Conservation (phyloP, 73 alveolate genomes). For the Tetrahymena malaccensis region DNA sequence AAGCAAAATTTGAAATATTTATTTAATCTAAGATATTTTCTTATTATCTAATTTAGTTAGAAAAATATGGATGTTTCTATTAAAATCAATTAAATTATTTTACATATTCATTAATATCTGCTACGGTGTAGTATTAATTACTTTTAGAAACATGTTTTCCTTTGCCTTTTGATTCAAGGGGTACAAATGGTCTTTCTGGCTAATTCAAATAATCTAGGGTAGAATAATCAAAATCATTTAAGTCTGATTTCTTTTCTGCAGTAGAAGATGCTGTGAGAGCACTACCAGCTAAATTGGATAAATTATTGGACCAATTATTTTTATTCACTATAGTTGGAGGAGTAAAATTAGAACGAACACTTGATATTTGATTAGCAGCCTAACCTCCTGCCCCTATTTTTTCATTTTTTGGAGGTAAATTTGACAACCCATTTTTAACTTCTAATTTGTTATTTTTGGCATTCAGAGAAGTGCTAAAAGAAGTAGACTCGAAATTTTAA, state of each 20-base stretch:
- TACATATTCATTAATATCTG: neutral
- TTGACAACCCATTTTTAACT: neutral
- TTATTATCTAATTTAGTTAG: too few relatives aligned
- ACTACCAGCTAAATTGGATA: neutral
- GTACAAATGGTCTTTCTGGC: neutral
- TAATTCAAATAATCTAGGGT: neutral
- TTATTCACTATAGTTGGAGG: neutral
- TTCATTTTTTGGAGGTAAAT: neutral
- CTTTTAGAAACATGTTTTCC: neutral
- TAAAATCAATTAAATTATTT: neutral
- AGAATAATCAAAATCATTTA: neutral
- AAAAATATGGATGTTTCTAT: too few relatives aligned
- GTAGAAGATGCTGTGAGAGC: neutral
- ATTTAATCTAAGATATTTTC: too few relatives aligned
- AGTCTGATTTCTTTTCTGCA: neutral
- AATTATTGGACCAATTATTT: neutral
- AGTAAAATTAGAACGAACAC: neutral
- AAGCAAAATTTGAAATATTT: too few relatives aligned
- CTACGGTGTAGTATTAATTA: neutral
- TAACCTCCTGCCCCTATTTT: neutral
- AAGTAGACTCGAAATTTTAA: neutral
- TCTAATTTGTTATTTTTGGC: neutral
- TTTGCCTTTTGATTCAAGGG: neutral
- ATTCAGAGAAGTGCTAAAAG: neutral
- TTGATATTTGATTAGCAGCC: neutral